Evolutionary conservation across 2,329 filamentous ascomycete genomes (phyloP), one percentile per base, ranked within the genome.

Genomic region (Pestalotiopsis sp.): DNA sequence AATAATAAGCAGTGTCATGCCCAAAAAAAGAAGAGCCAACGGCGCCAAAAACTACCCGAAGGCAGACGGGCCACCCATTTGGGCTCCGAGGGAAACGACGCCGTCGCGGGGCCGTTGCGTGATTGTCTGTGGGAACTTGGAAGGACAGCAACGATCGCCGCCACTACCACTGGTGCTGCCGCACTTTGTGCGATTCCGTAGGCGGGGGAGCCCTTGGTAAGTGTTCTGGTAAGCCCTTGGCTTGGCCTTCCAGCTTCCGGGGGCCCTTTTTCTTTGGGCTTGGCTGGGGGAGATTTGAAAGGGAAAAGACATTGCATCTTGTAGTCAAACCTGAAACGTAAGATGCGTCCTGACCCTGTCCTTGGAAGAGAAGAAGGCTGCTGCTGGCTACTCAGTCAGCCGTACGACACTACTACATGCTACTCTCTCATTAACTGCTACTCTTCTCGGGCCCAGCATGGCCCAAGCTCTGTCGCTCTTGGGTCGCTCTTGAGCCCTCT

Each of bases 281-380:
- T 59, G 27, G 27, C 27, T 7, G 17, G 27, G 36, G 65, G 65
- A 66, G 49, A 66, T 66, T 66, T 66, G 49, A 66, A 31, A 66
- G 64, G 64, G 17, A 59, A 67, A 49, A 52, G 23, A 60, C 65
- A 67, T 60, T 67, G 65, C 65, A 67, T 59, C 36, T 60, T 25
- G 31, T 59, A 59, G 65, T 36, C 27, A 20, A n/a, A 67, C 65
- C 65, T 67, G 65, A 67, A 67, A 67, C 65, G 20, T 17, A 67
- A 23, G 65, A 60, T 67, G 65, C 65, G 58, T 57, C 13, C 56
- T 45, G 25, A 31, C 52, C 63, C 25, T 31, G 45, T 57, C 63
- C 63, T 36, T n/a, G 63, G 36, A 20, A 62, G 60, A 31, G 27
- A 31, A 31, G 27, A 31, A 31, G 27, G 27, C 27, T 31, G 27